Evolutionary conservation across 768 basidiomycete species (phyloP).

Genomic region (Suillus sp.): DNA sequence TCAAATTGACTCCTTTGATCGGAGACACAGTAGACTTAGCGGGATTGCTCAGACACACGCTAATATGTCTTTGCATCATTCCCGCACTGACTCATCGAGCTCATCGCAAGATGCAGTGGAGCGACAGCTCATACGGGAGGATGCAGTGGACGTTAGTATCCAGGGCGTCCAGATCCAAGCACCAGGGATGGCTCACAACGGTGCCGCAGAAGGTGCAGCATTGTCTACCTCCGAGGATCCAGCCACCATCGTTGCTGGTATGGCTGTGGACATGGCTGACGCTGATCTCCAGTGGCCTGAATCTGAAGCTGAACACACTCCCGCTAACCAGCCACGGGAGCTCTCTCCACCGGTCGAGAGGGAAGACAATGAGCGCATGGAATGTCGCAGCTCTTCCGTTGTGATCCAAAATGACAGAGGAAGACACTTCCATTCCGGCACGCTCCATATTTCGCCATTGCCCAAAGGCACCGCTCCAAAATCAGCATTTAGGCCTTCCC

Average conservation of each 20-base stretch:
- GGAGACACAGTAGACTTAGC: conserved; percentile 6
- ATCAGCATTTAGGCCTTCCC: background rate
- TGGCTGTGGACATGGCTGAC: conserved; percentile 14
- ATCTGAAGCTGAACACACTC: conserved; percentile 23
- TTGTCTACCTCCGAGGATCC: conserved; percentile 3
- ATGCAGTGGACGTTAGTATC: conserved; percentile 23
- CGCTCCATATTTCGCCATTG: conserved; percentile 23
- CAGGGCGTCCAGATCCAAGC: conserved; percentile 21
- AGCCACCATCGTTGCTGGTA: background rate
- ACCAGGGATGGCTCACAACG: conserved; percentile 1
- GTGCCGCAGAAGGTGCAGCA: conserved; percentile 6
- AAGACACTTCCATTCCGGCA: conserved; percentile 23
- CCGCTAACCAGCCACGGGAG: background rate
- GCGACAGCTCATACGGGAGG: conserved; percentile 49
- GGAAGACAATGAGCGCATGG: background rate
- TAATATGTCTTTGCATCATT: background rate
- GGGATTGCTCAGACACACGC: background rate
- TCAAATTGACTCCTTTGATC: conserved; percentile 26
- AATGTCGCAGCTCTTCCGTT: background rate
- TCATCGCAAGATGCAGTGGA: conserved; percentile 48
- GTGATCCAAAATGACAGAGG: conserved; percentile 17
- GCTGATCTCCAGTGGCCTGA: conserved; percentile 31
- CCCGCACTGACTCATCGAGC: conserved; percentile 32
- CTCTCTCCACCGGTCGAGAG: background rate
- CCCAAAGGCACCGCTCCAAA: background rate